A percentile compares a stretch with the other conserved stretches of the same genome.
phyloP scores from a whole-genome alignment of 345 rosid genomes.

The Acer saccharum region DNA sequence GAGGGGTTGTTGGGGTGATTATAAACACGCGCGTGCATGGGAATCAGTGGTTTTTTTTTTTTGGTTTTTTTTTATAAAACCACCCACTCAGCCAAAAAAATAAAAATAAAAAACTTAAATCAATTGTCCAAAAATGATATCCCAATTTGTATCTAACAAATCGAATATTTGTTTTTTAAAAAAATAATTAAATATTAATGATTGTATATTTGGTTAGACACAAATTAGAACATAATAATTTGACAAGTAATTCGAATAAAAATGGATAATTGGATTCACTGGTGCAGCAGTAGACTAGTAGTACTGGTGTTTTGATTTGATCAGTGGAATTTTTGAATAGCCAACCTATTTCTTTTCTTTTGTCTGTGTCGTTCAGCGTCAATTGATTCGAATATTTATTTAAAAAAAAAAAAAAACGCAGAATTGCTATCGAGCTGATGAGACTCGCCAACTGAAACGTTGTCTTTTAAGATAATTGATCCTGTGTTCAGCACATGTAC shows the following conservation, averaged over 20 bases:
- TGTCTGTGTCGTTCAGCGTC: neutral
- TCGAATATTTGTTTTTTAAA: too few species aligned
- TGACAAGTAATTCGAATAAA: neutral
- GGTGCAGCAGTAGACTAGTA: too few species aligned
- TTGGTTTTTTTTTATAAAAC: neutral
- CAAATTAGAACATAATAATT: too few species aligned
- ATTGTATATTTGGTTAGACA: too few species aligned
- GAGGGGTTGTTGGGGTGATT: conserved; percentile 16
- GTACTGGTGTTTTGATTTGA: neutral
- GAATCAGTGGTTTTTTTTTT: conserved; percentile 15
- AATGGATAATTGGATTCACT: neutral
- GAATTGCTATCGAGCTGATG: conserved; percentile 8
- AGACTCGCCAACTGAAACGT: conserved; percentile 6
- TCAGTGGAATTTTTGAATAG: neutral
- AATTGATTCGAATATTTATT: conserved; percentile 11
- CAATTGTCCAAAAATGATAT: too few species aligned
- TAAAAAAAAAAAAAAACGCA: neutral
- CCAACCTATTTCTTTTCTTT: neutral
- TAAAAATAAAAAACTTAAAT: too few species aligned
- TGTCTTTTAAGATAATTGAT: too few species aligned
- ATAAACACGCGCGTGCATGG: conserved; percentile 21
- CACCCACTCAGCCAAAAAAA: conserved; percentile 3
- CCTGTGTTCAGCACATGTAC: too few species aligned
- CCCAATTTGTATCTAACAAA: too few species aligned
- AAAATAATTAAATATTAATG: too few species aligned